Evolutionary conservation across 2,329 filamentous ascomycete genomes (phyloP), one percentile per base, ranked within the genome.

Genomic region (Aureobasidium mangrovei): DNA sequence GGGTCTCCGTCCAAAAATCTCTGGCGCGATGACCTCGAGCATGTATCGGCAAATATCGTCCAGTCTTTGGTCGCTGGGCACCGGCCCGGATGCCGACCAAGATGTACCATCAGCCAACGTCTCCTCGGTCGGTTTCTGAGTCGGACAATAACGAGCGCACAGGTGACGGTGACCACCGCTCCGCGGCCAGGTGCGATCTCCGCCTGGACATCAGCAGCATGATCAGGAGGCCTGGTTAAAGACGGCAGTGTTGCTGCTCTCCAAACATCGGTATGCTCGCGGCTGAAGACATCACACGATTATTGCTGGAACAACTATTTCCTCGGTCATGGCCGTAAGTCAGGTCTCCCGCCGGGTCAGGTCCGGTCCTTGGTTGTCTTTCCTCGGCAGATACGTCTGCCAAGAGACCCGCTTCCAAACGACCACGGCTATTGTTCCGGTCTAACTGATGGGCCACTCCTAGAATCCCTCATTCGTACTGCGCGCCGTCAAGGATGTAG

Each of bases 401-500:
- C 46, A 49, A 49, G 46, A 18, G 18, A 18, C 18, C 33, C 35
- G 3, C 45, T 26, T 12, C 26, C n/a, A 35, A 46, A 18, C 27
- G 36, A 29, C 33, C 9, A n/a, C 26, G 8, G 35, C 35, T 35
- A 26, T 10, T 7, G 28, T 7, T 39, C 4, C 27, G 35, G 46
- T 40, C n/a, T 49, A n/a, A 26, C 46, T 49, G 46, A 49, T 3
- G 6, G 18, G 9, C 18, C 18, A 24, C 51, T 26, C 38, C 33
- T 43, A 88, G 85, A 91, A 91, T 70, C 82, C 85, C 60, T 91
- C 88, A 52, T 93, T 93, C 72, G 75, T 91, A 66, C 84, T 93
- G 62, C 82, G 88, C 71, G 83, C 84, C 59, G 77, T 83, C 59
- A 77, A 82, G 67, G 79, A 87, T 63, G 84, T 91, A 60, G 72